Evolutionary conservation across 2,329 filamentous ascomycete genomes (phyloP).

Genomic region (Colletotrichum theobromicola): DNA sequence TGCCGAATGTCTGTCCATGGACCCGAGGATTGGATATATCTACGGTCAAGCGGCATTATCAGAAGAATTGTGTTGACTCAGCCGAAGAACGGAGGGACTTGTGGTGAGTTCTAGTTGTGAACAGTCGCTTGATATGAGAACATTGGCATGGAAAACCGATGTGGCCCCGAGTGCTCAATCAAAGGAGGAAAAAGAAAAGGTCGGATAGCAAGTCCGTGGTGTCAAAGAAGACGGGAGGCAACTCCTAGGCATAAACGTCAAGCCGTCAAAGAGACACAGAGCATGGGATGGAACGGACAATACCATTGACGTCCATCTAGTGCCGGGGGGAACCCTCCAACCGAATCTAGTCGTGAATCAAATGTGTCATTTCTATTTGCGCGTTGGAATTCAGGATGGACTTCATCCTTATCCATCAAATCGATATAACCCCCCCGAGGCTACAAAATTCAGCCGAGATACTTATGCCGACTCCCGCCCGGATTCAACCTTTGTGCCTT

Average conservation of each 20-base stretch:
- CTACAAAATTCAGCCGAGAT: too few relatives aligned
- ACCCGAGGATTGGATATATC: background rate
- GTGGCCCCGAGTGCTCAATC: background rate
- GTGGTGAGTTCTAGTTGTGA: background rate
- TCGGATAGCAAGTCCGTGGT: background rate
- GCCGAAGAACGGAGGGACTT: background rate
- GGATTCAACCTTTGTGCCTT: constrained; percentile 14
- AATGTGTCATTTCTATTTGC: background rate
- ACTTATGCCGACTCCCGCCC: constrained; percentile 1
- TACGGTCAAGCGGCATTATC: background rate
- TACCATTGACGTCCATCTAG: background rate
- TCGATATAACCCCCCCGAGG: background rate
- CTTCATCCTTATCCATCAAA: background rate
- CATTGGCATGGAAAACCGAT: background rate
- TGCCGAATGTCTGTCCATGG: background rate
- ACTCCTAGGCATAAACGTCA: background rate
- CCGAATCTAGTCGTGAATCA: background rate
- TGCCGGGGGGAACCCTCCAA: background rate
- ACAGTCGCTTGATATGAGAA: background rate
- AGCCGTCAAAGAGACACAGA: background rate
- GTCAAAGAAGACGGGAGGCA: background rate
- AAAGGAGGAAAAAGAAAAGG: background rate
- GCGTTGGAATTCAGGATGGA: background rate
- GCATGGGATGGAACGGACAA: background rate
- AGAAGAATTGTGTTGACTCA: background rate